phyloP scores from a whole-genome alignment of 768 basidiomycete genomes.

The Daedalea quercina region DNA sequence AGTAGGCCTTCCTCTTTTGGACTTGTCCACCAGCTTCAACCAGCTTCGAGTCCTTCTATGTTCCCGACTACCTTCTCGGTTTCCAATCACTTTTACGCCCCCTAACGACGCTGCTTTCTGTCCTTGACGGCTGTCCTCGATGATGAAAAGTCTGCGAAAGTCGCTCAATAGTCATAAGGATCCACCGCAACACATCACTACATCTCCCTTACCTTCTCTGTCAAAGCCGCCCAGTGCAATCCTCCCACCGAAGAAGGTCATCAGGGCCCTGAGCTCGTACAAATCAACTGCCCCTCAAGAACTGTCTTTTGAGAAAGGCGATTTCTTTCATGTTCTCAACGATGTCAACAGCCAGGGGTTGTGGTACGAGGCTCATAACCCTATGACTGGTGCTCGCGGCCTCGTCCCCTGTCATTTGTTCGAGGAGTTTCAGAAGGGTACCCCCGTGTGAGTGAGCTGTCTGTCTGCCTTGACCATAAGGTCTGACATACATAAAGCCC shows the following conservation, averaged over 20 bases:
- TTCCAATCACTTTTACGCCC: slow-evolving; percentile 18
- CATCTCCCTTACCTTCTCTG: slow-evolving; percentile 55
- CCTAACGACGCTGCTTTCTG: slow-evolving; percentile 19
- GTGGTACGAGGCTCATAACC: slow-evolving; percentile 96
- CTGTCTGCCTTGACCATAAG: not conserved
- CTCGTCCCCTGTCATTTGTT: slow-evolving; percentile 84
- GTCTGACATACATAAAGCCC: not conserved
- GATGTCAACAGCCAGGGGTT: slow-evolving; percentile 51
- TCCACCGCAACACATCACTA: slow-evolving; percentile 59
- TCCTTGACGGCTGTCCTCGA: slow-evolving; percentile 9
- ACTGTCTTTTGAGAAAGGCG: slow-evolving; percentile 86
- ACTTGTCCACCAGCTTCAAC: not conserved
- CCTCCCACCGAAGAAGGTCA: slow-evolving; percentile 90
- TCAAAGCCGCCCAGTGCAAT: slow-evolving; percentile 67
- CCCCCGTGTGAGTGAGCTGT: slow-evolving; percentile 47
- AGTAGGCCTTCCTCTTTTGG: not conserved
- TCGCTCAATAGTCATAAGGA: slow-evolving; percentile 68
- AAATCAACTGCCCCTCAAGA: slow-evolving; percentile 72
- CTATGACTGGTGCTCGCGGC: slow-evolving; percentile 83
- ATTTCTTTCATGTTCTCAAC: slow-evolving; percentile 93
- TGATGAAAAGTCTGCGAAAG: slow-evolving; percentile 81
- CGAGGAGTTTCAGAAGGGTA: slow-evolving; percentile 81
- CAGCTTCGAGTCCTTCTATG: too few relatives aligned
- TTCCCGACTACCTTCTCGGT: slow-evolving; percentile 4
- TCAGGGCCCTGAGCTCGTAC: slow-evolving; percentile 71